phyloP scores from a whole-genome alignment of 2,329 filamentous ascomycete genomes.

The Pseudocercospora macadamiae region DNA sequence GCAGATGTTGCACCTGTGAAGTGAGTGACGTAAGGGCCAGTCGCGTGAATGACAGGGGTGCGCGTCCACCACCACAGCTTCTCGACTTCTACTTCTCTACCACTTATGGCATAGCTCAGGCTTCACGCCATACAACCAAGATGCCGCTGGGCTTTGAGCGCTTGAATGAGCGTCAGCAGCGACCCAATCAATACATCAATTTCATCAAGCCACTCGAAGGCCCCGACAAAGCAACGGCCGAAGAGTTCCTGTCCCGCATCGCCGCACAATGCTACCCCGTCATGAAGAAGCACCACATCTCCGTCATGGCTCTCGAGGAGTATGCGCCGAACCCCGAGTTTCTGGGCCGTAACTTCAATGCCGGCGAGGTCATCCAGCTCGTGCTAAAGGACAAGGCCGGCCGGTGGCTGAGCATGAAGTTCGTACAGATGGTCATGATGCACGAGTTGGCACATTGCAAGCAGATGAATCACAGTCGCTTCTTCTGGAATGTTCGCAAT shows the following conservation, averaged over 20 bases:
- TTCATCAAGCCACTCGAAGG: slow-evolving; percentile 75
- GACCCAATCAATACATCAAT: slow-evolving; percentile 76
- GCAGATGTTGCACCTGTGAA: too few species aligned
- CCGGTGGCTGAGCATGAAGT: slow-evolving; percentile 76
- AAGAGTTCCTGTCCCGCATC: slow-evolving; percentile 74
- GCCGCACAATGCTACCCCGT: slow-evolving; percentile 77
- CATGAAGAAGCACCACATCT: slow-evolving; percentile 51
- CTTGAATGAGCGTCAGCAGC: slow-evolving; percentile 72
- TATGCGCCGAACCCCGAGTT: slow-evolving; percentile 81
- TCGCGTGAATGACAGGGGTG: slow-evolving; percentile 2
- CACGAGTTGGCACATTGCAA: slow-evolving; percentile 86
- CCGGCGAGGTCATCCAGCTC: slow-evolving; percentile 82
- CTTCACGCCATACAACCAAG: slow-evolving; percentile 4
- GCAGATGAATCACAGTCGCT: slow-evolving; percentile 85
- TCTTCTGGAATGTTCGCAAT: slow-evolving; percentile 81
- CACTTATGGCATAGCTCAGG: neutral
- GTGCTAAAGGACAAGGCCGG: slow-evolving; percentile 71
- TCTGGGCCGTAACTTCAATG: slow-evolving; percentile 87
- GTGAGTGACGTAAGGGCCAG: too few species aligned
- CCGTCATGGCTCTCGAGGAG: slow-evolving; percentile 68
- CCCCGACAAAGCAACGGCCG: slow-evolving; percentile 59
- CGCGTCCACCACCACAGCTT: neutral
- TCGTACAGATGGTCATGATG: slow-evolving; percentile 95
- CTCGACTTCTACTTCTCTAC: too few species aligned
- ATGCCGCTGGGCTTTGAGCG: slow-evolving; percentile 82